These are phyloP conservation scores for Exophiala spinifera DNA, from an alignment of 2,329 filamentous ascomycete species.

Conservation along the genomic window DNA sequence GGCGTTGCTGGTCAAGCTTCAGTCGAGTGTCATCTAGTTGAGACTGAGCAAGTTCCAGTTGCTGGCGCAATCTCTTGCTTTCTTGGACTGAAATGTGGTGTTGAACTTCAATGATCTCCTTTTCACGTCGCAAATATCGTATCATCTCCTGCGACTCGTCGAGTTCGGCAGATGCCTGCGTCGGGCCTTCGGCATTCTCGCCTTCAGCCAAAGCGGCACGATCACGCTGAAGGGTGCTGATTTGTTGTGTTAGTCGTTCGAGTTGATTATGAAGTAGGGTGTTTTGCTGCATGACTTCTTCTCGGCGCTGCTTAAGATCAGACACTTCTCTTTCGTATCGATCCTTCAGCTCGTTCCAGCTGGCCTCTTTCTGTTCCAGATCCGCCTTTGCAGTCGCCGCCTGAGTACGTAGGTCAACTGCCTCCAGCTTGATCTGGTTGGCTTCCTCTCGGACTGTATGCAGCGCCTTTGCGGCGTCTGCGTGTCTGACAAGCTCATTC, in stretches of 20 bases:
- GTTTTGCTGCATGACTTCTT: conserved; percentile 86
- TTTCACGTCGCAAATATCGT: conserved; percentile 86
- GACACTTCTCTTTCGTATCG: conserved; percentile 79
- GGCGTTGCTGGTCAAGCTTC: conserved; percentile 86
- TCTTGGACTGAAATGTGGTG: conserved; percentile 87
- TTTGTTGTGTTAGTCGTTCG: conserved; percentile 76
- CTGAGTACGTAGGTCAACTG: conserved; percentile 71
- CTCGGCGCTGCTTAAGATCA: conserved; percentile 73
- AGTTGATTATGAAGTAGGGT: conserved; percentile 85
- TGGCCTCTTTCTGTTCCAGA: conserved; percentile 75
- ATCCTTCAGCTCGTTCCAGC: conserved; percentile 79
- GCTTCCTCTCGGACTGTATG: conserved; percentile 75
- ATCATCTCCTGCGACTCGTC: conserved; percentile 87
- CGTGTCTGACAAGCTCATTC: conserved; percentile 88
- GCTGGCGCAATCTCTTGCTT: conserved; percentile 81
- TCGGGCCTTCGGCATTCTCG: conserved; percentile 44
- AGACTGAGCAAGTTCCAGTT: conserved; percentile 79
- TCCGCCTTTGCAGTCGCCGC: conserved; percentile 80
- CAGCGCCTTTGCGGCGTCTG: conserved; percentile 83
- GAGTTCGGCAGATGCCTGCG: conserved; percentile 55
- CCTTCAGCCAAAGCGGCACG: conserved; percentile 58
- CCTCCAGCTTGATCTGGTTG: conserved; percentile 76
- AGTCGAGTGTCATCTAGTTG: conserved; percentile 86
- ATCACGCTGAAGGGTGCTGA: conserved; percentile 73
- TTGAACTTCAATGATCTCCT: conserved; percentile 97